Evolutionary conservation across 345 rosid species (phyloP), one percentile per base, ranked within the genome.

Genomic region (Raphanus raphanistrum): DNA sequence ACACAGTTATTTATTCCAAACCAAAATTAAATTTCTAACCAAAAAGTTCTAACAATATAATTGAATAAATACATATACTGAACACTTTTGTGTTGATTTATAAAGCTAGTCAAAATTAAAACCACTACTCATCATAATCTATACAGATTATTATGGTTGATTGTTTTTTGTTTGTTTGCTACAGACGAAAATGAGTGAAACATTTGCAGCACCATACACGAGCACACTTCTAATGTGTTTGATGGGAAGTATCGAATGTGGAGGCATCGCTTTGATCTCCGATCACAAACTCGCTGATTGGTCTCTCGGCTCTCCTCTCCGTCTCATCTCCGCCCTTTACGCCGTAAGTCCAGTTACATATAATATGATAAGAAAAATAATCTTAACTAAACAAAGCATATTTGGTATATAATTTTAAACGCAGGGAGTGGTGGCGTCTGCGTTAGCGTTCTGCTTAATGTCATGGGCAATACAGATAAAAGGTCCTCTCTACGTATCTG

Each of bases 401-500:
- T 48, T 48, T 36, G 41, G 41, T 62, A 17, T 48, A 13, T 35
- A 26, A 3, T 8, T 33, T 3, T 29, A 74, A 63, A 32, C 57
- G 26, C 88, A 92, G 98, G 98, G 90, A 17, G 76, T 92, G 52
- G 87, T 92, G 48, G 86, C 92, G 63, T 87, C 93, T 62, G 99
- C 90, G 12, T 74, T 87, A 28, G 87, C 92, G 52, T 90, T 90
- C 69, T 84, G 88, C 57, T 74, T 95, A 50, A 86, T 84, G 60
- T 83, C 92, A 2, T 95, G 97, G 97, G 71, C 90, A 16, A 84
- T 95, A 16, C 85, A 89, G 35, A 85, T 57, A 72, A 94, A 85
- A 80, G 99, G 99, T 13, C 87, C 99, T 38, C 96, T 95, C 1
- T 92, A 90, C 58, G 96, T 87, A 0, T 95, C 99, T 1, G 92